phyloP scores from a whole-genome alignment of 495 filamentous ascomycete species.

The Lasiosphaeria miniovina region DNA sequence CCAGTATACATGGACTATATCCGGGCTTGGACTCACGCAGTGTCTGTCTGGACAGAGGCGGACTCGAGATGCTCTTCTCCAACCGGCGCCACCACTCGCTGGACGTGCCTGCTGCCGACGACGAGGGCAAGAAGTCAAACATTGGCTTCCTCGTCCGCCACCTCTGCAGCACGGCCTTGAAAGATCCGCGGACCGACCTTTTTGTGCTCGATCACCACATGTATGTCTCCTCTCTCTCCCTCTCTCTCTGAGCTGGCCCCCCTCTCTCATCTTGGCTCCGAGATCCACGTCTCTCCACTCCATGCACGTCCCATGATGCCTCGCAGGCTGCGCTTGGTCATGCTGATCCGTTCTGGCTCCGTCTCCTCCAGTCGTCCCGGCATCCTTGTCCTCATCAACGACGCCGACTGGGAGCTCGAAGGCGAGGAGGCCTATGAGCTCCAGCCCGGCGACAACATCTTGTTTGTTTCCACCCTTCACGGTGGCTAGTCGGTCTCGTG shows the following conservation, averaged over 20 bases:
- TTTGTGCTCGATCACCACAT: conserved; percentile 86
- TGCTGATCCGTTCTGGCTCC: not conserved
- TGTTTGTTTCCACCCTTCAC: conserved; percentile 98
- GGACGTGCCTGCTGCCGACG: conserved; percentile 60
- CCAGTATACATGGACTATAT: not conserved
- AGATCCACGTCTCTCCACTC: too few relatives aligned
- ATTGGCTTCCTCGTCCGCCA: conserved; percentile 75
- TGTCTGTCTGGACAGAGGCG: conserved; percentile 59
- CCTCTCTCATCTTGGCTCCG: too few relatives aligned
- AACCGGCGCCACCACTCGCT: conserved; percentile 72
- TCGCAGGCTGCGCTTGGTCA: not conserved
- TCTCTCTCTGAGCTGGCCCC: not conserved
- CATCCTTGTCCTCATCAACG: conserved; percentile 96
- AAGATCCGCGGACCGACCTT: conserved; percentile 78
- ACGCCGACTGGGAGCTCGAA: conserved; percentile 97
- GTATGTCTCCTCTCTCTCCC: conserved; percentile 50
- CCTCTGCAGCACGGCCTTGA: conserved; percentile 82
- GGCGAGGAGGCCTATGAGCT: conserved; percentile 88
- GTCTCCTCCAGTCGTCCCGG: conserved; percentile 70
- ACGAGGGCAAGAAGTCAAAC: conserved; percentile 57
- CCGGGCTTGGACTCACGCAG: not conserved
- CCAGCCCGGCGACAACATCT: conserved; percentile 75
- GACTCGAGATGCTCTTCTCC: conserved; percentile 91
- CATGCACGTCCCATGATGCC: not conserved
- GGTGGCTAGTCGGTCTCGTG: conserved; percentile 59